Evolutionary conservation across 768 basidiomycete genomes (phyloP), one percentile per base, ranked within the genome.

Genomic region (Lactarius deliciosus): DNA sequence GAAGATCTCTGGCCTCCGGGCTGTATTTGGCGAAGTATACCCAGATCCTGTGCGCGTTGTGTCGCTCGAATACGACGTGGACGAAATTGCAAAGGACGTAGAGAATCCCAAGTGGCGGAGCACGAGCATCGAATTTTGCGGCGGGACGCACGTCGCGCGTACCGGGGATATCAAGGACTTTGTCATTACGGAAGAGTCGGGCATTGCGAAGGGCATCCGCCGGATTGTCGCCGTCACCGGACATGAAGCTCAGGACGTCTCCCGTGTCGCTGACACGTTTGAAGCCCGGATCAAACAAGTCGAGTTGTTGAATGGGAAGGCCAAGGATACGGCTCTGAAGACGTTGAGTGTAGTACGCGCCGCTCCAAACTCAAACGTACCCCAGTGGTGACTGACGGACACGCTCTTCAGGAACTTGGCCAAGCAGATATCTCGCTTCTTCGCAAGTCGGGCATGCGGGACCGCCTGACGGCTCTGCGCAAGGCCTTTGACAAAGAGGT

Each of bases 141-240:
- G 97, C 77, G 97, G 97, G 77, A 99, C 97, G 86, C 97, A 99
- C 75, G 97, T 99, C 63, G 85, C 86, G n/a, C 92, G 89, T 78
- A 99, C 97, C 0, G 94, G 96, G 20, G 94, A 96, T 72, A 98
- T 99, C 83, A 96, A 96, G 78, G 90, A 94, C 74, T 91, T 99
- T 75, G 89, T 96, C 34, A 91, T 99, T 68, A 89, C 85, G 6
- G 97, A 98, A 73, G 97, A 98, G 76, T 92, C 92, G 5, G 96
- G 96, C 40, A 98, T 98, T 72, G 97, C 97, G 8, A 98, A 98
- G 80, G 97, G 97, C 47, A 96, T 98, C 69, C 89, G 97, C 59
- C 87, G 97, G 43, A 89, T 99, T 65, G 89, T 91, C 58, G 97
- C 94, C 43, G 88, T 99, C 60, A 98, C 97, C 0, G 96, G 96